A percentile compares a stretch with the other conserved stretches of the same genome.
Evolutionary conservation across 2,329 filamentous ascomycete genomes (phyloP).

Genomic region (Colletotrichum gigasporum): DNA sequence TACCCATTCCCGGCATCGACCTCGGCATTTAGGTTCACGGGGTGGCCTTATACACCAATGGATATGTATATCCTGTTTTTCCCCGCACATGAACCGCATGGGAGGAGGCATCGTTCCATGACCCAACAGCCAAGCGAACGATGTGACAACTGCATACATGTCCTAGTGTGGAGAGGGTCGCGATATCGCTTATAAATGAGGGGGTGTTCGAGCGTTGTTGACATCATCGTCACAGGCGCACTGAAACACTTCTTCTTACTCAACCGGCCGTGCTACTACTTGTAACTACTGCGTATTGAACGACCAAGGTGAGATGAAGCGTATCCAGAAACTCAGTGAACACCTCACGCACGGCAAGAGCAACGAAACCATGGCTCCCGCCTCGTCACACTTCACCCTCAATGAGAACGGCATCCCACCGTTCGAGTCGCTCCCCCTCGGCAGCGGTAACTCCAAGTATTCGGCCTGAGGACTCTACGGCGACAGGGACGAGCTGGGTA

Average conservation of each 20-base stretch:
- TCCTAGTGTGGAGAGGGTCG: not conserved
- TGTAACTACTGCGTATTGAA: not conserved
- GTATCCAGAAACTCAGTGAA: conserved; percentile 9
- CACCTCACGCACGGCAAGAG: not conserved
- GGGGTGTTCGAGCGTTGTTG: not conserved
- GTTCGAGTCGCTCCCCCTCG: conserved; percentile 58
- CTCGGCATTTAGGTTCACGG: too few relatives aligned
- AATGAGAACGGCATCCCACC: conserved; percentile 54
- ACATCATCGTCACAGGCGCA: too few relatives aligned
- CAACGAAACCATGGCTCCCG: not conserved
- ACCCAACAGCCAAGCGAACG: too few relatives aligned
- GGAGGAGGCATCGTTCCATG: too few relatives aligned
- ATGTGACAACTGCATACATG: too few relatives aligned
- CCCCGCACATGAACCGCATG: too few relatives aligned
- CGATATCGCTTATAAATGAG: not conserved
- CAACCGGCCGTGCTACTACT: not conserved
- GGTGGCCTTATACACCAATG: too few relatives aligned
- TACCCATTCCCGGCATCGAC: too few relatives aligned
- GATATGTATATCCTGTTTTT: too few relatives aligned
- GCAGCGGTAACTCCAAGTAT: conserved; percentile 54
- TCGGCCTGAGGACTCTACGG: conserved; percentile 63
- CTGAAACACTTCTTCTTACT: not conserved
- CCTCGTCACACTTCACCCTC: conserved; percentile 31
- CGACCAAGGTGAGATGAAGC: not conserved
- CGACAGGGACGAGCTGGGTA: conserved; percentile 65